These are phyloP conservation scores for Tylopilus vinaceipallidus DNA, from an alignment of 768 basidiomycete species.

Conservation along the genomic window DNA sequence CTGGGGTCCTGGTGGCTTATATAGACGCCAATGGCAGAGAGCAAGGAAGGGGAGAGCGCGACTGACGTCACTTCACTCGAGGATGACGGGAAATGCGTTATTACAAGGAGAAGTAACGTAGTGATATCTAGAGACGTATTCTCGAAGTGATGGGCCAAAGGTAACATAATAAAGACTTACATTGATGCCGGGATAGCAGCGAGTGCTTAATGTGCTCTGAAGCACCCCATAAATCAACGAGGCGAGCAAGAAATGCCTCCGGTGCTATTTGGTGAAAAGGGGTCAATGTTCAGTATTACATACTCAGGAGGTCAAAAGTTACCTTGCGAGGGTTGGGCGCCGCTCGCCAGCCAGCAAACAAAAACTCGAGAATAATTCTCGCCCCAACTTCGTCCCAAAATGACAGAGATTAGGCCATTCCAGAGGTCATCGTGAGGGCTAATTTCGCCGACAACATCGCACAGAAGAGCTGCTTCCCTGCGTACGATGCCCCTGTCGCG, in stretches of 20 bases:
- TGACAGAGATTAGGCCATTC: constrained; percentile 44
- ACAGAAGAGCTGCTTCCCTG: constrained; percentile 54
- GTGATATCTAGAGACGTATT: constrained; percentile 60
- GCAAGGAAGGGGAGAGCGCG: constrained; percentile 56
- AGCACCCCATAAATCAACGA: constrained; percentile 70
- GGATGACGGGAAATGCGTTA: constrained; percentile 57
- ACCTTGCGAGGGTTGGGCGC: constrained; percentile 33
- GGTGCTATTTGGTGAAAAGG: constrained; percentile 35
- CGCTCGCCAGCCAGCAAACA: constrained; percentile 65
- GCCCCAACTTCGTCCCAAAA: constrained; percentile 58
- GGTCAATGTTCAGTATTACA: constrained; percentile 1
- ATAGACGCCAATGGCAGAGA: constrained; percentile 69
- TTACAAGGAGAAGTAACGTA: constrained; percentile 59
- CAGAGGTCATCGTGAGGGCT: constrained; percentile 47
- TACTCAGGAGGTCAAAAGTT: constrained; percentile 17
- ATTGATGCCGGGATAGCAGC: constrained; percentile 67
- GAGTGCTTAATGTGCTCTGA: constrained; percentile 80
- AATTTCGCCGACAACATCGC: constrained; percentile 51
- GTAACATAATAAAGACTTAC: constrained; percentile 44
- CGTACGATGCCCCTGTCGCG: constrained; percentile 44
- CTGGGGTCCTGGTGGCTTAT: constrained; percentile 73
- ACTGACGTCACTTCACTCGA: constrained; percentile 47
- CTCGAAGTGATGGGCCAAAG: neutral
- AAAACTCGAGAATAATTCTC: constrained; percentile 60
- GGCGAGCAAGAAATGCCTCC: constrained; percentile 43